A percentile compares a stretch with the other conserved stretches of the same genome.
Evolutionary conservation across 495 filamentous ascomycete genomes (phyloP).

Genomic region (Cetradonia linearis): DNA sequence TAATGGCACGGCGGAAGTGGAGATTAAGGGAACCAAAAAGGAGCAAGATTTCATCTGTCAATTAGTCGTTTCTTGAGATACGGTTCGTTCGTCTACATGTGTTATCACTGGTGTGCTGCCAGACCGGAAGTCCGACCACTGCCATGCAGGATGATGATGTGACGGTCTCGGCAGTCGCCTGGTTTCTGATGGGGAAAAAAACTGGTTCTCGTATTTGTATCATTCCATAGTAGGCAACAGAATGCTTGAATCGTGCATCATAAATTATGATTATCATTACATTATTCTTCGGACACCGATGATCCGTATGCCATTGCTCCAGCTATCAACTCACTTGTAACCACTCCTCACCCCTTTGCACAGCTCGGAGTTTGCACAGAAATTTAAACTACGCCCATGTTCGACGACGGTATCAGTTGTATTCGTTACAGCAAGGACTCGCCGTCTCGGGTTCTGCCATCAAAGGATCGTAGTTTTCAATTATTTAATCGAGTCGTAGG

Average conservation of each 20-base stretch:
- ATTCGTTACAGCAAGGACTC: background rate
- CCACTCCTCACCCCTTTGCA: background rate
- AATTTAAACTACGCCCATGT: background rate
- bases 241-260: constrained; percentile 4
- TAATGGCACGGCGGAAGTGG: constrained; percentile 25
- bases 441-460: background rate
- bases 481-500: background rate
- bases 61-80: background rate
- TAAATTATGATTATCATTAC: background rate
- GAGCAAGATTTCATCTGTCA: constrained; percentile 13
- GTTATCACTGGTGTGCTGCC: constrained; percentile 2
- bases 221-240: constrained; percentile 13
- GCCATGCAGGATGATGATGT: constrained; percentile 12
- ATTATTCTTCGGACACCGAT: background rate
- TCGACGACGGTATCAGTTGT: background rate
- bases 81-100: constrained; percentile 7
- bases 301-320: background rate
- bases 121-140: constrained; percentile 12
- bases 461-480: background rate
- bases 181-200: background rate
- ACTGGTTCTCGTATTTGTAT: constrained; percentile 11
- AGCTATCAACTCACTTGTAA: background rate
- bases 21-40: constrained; percentile 5
- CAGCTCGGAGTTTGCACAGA: background rate
- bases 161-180: background rate